Conservation (phyloP, 2,329 filamentous ascomycete genomes). For the Niveomyces coronatus region DNA sequence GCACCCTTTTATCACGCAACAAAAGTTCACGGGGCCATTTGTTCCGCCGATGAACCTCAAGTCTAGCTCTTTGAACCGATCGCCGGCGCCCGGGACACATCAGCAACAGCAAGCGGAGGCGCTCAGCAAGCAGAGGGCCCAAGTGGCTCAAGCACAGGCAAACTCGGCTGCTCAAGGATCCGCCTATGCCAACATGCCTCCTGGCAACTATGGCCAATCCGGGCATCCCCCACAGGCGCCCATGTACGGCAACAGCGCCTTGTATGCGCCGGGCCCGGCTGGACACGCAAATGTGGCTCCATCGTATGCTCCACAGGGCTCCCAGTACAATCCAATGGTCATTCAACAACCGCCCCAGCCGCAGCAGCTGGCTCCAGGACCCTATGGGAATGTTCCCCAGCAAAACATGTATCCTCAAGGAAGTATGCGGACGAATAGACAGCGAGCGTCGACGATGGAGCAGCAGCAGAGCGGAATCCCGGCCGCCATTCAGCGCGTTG, state of each 20-base stretch:
- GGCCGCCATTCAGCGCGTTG: slow-evolving; percentile 83
- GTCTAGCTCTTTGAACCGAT: slow-evolving; percentile 71
- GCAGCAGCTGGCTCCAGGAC: slow-evolving; percentile 54
- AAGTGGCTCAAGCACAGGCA: slow-evolving; percentile 59
- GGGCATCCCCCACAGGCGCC: slow-evolving; percentile 42
- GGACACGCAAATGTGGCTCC: slow-evolving; percentile 45
- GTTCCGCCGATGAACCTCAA: slow-evolving; percentile 96
- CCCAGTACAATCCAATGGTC: slow-evolving; percentile 62
- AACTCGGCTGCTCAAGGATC: slow-evolving; percentile 52
- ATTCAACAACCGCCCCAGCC: slow-evolving; percentile 48
- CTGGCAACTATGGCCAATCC: slow-evolving; percentile 37
- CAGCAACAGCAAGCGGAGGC: slow-evolving; percentile 94
- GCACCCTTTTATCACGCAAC: slow-evolving; percentile 96
- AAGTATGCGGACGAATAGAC: slow-evolving; percentile 61
- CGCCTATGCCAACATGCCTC: slow-evolving; percentile 47
- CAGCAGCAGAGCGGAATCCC: slow-evolving; percentile 90
- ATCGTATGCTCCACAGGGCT: slow-evolving; percentile 64
- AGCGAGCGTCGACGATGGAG: slow-evolving; percentile 93
- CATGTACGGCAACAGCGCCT: slow-evolving; percentile 72
- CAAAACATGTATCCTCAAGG: slow-evolving; percentile 53
- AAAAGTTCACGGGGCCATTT: slow-evolving; percentile 93
- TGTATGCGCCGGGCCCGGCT: slow-evolving; percentile 56
- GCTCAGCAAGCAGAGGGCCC: slow-evolving; percentile 80
- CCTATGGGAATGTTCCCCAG: slow-evolving; percentile 48
- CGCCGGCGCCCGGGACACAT: slow-evolving; percentile 84